These are phyloP conservation scores for Pichia ethanolica DNA, from an alignment of 805 yeast species.

Conservation along the genomic window DNA sequence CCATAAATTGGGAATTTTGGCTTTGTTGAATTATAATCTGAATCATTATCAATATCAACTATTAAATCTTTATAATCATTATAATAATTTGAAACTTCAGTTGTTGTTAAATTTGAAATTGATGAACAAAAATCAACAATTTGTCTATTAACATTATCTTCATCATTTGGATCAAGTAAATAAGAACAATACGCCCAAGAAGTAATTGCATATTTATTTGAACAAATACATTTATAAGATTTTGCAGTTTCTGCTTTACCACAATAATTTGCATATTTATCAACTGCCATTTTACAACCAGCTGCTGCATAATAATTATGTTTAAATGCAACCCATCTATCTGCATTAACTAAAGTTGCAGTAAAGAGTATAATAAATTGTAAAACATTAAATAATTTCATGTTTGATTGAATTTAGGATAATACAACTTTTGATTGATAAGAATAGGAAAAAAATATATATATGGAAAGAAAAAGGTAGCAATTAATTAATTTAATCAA, in stretches of 20 bases:
- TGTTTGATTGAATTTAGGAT: background rate
- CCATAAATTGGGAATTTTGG: constrained; percentile 32
- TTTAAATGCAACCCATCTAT: constrained; percentile 1
- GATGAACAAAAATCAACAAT: constrained; percentile 18
- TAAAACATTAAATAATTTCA: background rate
- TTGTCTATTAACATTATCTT: constrained; percentile 16
- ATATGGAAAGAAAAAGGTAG: too few species aligned
- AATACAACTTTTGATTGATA: too few species aligned
- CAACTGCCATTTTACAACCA: constrained; percentile 19
- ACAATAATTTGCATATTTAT: constrained; percentile 18
- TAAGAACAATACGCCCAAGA: constrained; percentile 23
- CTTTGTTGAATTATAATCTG: constrained; percentile 27
- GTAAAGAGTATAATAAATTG: background rate
- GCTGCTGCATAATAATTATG: constrained; percentile 12
- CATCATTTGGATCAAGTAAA: constrained; percentile 3
- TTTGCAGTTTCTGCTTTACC: background rate
- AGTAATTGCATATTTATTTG: constrained; percentile 20
- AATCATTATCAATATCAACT: constrained; percentile 25
- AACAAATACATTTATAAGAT: constrained; percentile 21
- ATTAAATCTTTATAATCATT: constrained; percentile 35
- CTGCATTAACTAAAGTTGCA: constrained; percentile 1
- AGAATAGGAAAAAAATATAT: too few species aligned
- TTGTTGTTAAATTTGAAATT: constrained; percentile 10
- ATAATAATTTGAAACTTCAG: constrained; percentile 9
- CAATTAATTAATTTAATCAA: too few species aligned